Evolutionary conservation across 2,329 filamentous ascomycete genomes (phyloP), one percentile per base, ranked within the genome.

Genomic region (Aspergillus tanneri): DNA sequence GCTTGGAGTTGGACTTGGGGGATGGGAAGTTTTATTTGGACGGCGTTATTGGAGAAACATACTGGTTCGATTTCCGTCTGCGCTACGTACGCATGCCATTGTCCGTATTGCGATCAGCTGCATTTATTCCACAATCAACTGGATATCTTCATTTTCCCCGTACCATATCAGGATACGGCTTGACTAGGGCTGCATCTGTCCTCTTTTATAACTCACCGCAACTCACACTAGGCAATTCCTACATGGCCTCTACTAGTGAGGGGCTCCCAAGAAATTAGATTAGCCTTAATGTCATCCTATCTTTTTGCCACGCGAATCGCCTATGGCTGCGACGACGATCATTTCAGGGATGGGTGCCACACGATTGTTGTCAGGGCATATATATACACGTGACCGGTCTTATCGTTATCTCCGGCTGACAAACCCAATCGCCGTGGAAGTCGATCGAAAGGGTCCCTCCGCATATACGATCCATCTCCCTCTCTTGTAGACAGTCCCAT

Each of bases 361-460:
- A 3, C 36, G 19, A 43, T 43, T 21, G 11, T 14, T 22, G 19
- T 14, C 25, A 22, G 36, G 38, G 23, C 12, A 18, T n/a, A 21
- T 14, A 22, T 6, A 1, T 32, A 3, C 41, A 43, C 41, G 41
- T 43, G 41, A 35, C 12, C 8, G 8, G 22, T 5, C 18, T 43
- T 43, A 43, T 43, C 41, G 28, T 24, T 63, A 65, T 62, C 57
- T 62, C 59, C 58, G 61, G 63, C 61, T 66, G 61, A 66, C 63
- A 64, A 66, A 64, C 50, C 23, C 47, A 56, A 30, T 57, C 56
- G 21, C 39, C 23, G 58, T 67, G 51, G 64, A 66, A 66, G 36
- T 50, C 38, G 19, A 43, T 63, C 57, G 64, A 66, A 66, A 52
- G 47, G 55, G 36, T 48, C 21, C 30, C 6, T 36, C 34, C 16